Evolutionary conservation across 768 basidiomycete species (phyloP), one percentile per base, ranked within the genome.

Genomic region (Lentinula boryana): DNA sequence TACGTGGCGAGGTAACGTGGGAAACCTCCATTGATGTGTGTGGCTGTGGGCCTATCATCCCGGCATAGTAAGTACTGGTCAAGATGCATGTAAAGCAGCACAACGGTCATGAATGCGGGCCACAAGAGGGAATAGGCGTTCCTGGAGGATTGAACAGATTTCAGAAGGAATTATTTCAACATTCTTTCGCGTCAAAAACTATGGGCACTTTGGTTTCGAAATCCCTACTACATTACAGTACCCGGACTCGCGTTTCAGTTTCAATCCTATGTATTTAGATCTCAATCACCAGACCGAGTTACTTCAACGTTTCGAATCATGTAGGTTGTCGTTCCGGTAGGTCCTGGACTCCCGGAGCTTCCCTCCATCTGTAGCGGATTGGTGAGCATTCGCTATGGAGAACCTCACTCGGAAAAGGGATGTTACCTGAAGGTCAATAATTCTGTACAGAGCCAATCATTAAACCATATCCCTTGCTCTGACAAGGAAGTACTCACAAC

Each of bases 301-400:
- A 78, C 68, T 46, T 72, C 57, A 12, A 79, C 63, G 54, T 79
- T 78, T n/a, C 77, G 75, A 59, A 71, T 68, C 62, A 76, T 75
- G 65, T 77, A 79, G 2, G 72, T 76, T 2, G 78, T 77, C 16
- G 73, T 75, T 13, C 75, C 75, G 1, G 67, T 68, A 0, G 78
- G 78, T 12, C 78, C 78, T 31, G 77, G 78, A 51, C 74, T 72
- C 6, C 78, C 78, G 7, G 78, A 73, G 58, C 78, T 78, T 4
- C 77, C 77, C 64, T 79, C 78, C 78, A 79, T 79, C 76, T 78
- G 55, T 32, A 41, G 23, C 41, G 35, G 32, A 46, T 50, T 36
- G 27, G 33, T 59, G 23, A 58, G 41, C 35, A 32, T 12, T 51
- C 16, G 13, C 5, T 9, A 52, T 33, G 27, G 21, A 12, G 33